Evolutionary conservation across 2,329 filamentous ascomycete species (phyloP), one percentile per base, ranked within the genome.

Genomic region (Phialophora macrospora): DNA sequence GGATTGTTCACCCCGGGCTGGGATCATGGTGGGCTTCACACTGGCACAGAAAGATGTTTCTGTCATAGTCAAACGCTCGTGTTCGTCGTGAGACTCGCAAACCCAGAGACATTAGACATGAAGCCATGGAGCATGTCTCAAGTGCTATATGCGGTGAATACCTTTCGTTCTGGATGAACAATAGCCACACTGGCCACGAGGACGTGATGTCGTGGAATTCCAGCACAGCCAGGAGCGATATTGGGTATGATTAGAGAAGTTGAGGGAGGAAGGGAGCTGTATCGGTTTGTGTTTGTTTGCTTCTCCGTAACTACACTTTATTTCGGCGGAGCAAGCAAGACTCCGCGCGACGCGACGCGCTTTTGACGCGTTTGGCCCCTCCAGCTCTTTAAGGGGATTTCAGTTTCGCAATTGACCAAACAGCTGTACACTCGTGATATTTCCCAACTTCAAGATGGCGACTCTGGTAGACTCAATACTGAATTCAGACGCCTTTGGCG

Each of bases 401-500:
- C 20, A 51, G 20, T 51, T 17, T 51, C 48, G 20, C 48, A 26
- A 8, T 51, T 11, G 9, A 11, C 2, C 24, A 51, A 17, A 51
- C 48, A 51, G 17, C 12, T 24, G 17, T 28, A 2, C 24, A 28
- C 20, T 51, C 9, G 20, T 22, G 20, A 51, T 5, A 51, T 14
- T 14, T 12, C 48, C 14, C 20, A 26, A 51, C 20, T 26, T 22
- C 52, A 55, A 55, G 28, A 85, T 85, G 83, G 83, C 83, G 71
- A 84, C 82, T 20, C 73, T 84, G 22, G 73, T 84, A 12, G 83
- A 85, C 72, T 79, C 81, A 32, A 78, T 81, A 22, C 74, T 84
- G 58, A 78, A 79, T 34, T 84, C 82, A 14, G 83, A 75, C 60
- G 78, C 59, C 72, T 76, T 59, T 74, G 78, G 60, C 74, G 77